A percentile compares a stretch with the other conserved stretches of the same genome.
phyloP scores from a whole-genome alignment of 2,329 filamentous ascomycete genomes.

The Cryphonectria nitschkei region DNA sequence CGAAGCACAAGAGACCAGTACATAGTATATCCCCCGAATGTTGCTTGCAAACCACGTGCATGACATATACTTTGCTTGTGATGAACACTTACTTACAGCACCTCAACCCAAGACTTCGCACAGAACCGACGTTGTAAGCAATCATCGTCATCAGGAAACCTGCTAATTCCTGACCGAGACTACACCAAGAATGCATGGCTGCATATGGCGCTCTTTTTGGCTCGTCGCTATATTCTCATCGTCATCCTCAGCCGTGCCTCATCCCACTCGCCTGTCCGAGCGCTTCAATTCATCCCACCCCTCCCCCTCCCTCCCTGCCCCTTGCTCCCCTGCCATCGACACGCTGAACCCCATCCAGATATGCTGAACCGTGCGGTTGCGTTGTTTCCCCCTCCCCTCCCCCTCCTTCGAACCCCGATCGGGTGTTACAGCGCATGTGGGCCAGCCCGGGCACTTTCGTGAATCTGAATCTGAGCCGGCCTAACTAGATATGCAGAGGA shows the following conservation, averaged over 20 bases:
- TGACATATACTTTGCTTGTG: background rate
- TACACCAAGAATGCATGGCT: background rate
- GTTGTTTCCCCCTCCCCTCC: background rate
- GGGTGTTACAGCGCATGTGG: slow-evolving; percentile 19
- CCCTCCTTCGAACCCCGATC: slow-evolving; percentile 18
- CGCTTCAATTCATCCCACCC: background rate
- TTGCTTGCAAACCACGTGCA: background rate
- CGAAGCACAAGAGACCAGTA: background rate
- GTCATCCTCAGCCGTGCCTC: background rate
- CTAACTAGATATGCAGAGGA: background rate
- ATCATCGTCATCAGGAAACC: background rate
- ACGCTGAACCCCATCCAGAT: background rate
- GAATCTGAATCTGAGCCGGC: background rate
- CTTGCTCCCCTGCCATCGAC: background rate
- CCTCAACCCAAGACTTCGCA: background rate
- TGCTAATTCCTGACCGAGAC: background rate
- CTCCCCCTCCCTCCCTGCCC: too few species aligned
- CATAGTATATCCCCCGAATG: background rate
- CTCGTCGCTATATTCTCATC: background rate
- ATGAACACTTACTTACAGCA: background rate
- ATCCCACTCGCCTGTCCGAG: background rate
- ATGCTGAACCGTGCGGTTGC: background rate
- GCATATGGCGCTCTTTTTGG: background rate
- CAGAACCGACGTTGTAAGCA: too few species aligned
- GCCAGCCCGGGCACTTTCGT: background rate